These are phyloP conservation scores for Graphiopsis chlorocephala DNA, from an alignment of 2,329 filamentous ascomycete genomes.

Conservation along the genomic window DNA sequence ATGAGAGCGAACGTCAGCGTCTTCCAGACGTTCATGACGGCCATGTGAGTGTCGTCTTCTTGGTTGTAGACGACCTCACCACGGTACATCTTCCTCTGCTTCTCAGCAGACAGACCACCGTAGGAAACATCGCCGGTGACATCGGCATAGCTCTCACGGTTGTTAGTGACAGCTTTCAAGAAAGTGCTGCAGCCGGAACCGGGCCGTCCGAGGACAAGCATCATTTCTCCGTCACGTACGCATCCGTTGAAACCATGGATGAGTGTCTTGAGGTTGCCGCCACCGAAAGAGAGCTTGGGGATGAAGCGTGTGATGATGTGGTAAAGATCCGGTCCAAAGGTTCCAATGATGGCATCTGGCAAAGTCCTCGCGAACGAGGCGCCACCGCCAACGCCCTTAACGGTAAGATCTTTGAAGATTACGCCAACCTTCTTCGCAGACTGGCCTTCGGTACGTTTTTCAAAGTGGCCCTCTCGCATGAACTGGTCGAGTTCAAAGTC, in stretches of 20 bases:
- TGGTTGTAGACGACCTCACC: slow-evolving; percentile 77
- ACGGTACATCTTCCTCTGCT: slow-evolving; percentile 66
- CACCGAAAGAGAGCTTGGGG: slow-evolving; percentile 50
- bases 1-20: slow-evolving; percentile 72
- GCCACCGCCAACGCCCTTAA: slow-evolving; percentile 67
- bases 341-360: slow-evolving; percentile 70
- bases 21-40: slow-evolving; percentile 72
- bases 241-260: slow-evolving; percentile 67
- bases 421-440: slow-evolving; percentile 77
- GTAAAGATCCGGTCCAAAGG: slow-evolving; percentile 78
- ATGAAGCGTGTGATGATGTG: slow-evolving; percentile 56
- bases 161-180: slow-evolving; percentile 71
- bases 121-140: slow-evolving; percentile 71
- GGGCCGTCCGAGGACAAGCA: slow-evolving; percentile 69
- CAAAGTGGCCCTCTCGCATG: slow-evolving; percentile 71
- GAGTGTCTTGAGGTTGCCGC: slow-evolving; percentile 52
- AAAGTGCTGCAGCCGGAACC: slow-evolving; percentile 76
- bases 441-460: slow-evolving; percentile 65
- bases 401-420: slow-evolving; percentile 71
- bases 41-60: slow-evolving; percentile 74
- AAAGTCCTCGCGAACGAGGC: slow-evolving; percentile 69
- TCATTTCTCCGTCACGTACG: slow-evolving; percentile 64
- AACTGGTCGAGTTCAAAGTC: slow-evolving; percentile 69
- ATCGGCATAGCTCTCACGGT: slow-evolving; percentile 61
- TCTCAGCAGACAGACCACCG: slow-evolving; percentile 65